These are phyloP conservation scores for Tolypocladium inflatum DNA, from an alignment of 2,329 filamentous ascomycete species.

Conservation along the genomic window DNA sequence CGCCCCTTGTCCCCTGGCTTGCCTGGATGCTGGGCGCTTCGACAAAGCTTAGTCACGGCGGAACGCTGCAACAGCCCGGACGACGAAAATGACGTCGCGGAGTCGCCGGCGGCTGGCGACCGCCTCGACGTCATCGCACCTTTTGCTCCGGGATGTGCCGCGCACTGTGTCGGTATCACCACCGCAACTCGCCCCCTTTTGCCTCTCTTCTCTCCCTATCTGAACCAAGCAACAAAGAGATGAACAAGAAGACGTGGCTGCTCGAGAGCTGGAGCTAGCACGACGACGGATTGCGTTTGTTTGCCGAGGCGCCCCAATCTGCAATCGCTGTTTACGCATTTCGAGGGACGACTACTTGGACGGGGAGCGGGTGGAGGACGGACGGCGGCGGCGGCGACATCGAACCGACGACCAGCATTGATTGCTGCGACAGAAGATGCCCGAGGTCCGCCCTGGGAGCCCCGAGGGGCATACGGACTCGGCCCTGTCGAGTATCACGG, in stretches of 20 bases:
- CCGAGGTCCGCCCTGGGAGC: conserved; percentile 18
- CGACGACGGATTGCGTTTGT: background rate
- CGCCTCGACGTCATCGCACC: background rate
- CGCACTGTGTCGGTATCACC: background rate
- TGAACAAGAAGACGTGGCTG: no score
- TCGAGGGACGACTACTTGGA: background rate
- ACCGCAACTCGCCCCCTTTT: background rate
- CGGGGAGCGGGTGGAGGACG: background rate
- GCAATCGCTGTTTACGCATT: background rate
- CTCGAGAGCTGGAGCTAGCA: background rate
- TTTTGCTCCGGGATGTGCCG: background rate
- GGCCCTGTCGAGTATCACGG: conserved; percentile 5
- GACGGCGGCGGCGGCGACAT: background rate
- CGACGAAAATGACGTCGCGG: background rate
- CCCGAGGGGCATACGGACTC: conserved; percentile 11
- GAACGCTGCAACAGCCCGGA: background rate
- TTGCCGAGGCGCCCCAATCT: background rate
- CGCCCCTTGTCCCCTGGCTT: background rate
- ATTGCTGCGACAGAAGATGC: conserved; percentile 11
- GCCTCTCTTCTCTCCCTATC: background rate
- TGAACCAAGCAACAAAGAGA: background rate
- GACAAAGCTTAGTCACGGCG: background rate
- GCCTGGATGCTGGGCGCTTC: background rate
- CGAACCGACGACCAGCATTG: background rate
- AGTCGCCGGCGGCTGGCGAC: background rate